A percentile compares a stretch with the other conserved stretches of the same genome.
phyloP scores from a whole-genome alignment of 805 yeast genomes.

The Zygosaccharomyces gambellarensis region DNA sequence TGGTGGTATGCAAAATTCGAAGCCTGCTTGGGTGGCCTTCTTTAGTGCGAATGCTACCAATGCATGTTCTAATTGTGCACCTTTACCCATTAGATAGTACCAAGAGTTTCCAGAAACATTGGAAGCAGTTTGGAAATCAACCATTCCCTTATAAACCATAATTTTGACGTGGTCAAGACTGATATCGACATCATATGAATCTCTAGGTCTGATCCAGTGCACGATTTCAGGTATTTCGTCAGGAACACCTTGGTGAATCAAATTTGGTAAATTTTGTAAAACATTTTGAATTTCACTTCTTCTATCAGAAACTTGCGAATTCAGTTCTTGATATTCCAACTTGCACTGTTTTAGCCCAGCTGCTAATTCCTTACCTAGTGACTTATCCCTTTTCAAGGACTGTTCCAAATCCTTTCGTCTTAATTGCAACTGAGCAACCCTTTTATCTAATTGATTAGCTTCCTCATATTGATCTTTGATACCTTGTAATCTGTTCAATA shows the following conservation, averaged over 20 bases:
- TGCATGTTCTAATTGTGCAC: constrained; percentile 87
- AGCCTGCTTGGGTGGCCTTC: constrained; percentile 63
- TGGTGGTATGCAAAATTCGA: constrained; percentile 73
- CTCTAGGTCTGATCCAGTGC: constrained; percentile 46
- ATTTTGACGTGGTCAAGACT: constrained; percentile 61
- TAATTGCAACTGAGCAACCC: constrained; percentile 29
- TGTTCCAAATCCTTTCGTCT: constrained; percentile 30
- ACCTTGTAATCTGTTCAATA: constrained; percentile 24
- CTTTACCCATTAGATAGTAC: constrained; percentile 80
- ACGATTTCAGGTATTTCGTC: constrained; percentile 42
- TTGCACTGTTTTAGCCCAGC: constrained; percentile 25
- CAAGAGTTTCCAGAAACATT: constrained; percentile 75
- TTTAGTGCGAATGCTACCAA: constrained; percentile 71
- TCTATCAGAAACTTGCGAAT: constrained; percentile 20
- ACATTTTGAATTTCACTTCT: constrained; percentile 37
- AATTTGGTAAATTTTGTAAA: constrained; percentile 59
- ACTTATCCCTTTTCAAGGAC: constrained; percentile 24
- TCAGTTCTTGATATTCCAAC: constrained; percentile 21
- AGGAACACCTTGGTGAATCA: constrained; percentile 46
- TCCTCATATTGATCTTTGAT: constrained; percentile 29
- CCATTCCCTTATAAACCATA: constrained; percentile 58
- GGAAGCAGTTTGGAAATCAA: constrained; percentile 71
- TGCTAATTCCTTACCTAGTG: constrained; percentile 11
- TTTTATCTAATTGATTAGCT: constrained; percentile 17
- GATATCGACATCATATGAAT: constrained; percentile 24